Base-by-base conservation (phyloP, 169 alveolate species). In the Sarcocystis neurona region DNA sequence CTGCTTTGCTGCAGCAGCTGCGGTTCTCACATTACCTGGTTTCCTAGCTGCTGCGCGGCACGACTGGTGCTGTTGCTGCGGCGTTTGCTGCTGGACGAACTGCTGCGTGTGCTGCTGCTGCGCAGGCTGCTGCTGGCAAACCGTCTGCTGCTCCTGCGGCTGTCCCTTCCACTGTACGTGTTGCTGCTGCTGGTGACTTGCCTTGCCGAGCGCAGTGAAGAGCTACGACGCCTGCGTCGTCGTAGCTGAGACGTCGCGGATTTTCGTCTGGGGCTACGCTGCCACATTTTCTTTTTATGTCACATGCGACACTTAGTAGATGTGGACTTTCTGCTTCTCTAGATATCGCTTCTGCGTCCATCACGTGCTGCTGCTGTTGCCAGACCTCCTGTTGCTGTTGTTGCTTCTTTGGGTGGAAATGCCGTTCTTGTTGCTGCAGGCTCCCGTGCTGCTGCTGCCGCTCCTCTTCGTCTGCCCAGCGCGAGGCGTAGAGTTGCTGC, bases 261-360 rank as follows among this genome's bases (percentile, higher is more conserved):
- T 72, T 18, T 48, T 10, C 82, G 5, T 48, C 47, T 27, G 41
- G 8, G 53, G 34, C 41, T 2, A 56, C 41, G 82, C 82, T 39
- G 82, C 82, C 41, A 1, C 82, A n/a, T n/a, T n/a, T 48, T 27
- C 82, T 48, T 39, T 72, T 72, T 53, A 72, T 10, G 27, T 72
- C 82, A 39, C 82, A 72, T n/a, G 58, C 82, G 18, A 72, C 82
- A 18, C 82, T 72, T 53, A 72, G n/a, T 20, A 47, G 53, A 39
- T 72, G 82, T 18, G 82, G 82, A 6, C 18, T 72, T 18, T 72
- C 82, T 10, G 82, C 2, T 27, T 72, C 82, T 53, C 41, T 48
- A 72, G 41, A 56, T 0, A 43, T 53, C 27, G 34, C 58, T 32
- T 72, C 58, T 0, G 32, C 39, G 20, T 72, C 82, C 30, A 53